A percentile compares a stretch with the other conserved stretches of the same genome.
phyloP scores from a whole-genome alignment of 805 yeast species.

The Limtongozyma cylindracea region DNA sequence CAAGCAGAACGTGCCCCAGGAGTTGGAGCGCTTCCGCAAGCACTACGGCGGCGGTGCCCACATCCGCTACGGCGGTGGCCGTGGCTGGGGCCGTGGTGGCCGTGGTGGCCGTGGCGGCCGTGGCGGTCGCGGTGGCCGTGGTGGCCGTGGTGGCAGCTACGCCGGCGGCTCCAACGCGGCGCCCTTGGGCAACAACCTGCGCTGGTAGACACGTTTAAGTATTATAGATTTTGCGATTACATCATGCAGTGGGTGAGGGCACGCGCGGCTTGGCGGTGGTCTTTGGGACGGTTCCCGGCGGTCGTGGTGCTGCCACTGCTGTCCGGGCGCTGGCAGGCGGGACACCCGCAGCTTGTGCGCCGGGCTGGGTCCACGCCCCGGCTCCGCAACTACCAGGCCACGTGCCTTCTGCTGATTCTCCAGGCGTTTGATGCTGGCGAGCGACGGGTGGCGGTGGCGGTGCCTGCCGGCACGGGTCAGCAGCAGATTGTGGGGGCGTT shows the following conservation, averaged over 20 bases:
- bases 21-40: slow-evolving; percentile 38
- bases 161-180: slow-evolving; percentile 22
- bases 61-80: slow-evolving; percentile 21
- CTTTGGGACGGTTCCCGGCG: no score
- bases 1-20: slow-evolving; percentile 70
- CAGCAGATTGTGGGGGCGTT: no score
- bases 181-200: slow-evolving; percentile 21
- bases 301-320: no score
- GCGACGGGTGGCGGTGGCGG: no score
- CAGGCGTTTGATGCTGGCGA: no score
- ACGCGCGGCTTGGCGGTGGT: no score
- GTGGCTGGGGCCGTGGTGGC: slow-evolving; percentile 34
- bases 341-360: no score
- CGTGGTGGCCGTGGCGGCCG: slow-evolving; percentile 13
- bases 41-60: slow-evolving; percentile 51
- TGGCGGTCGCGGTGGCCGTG: slow-evolving; percentile 19
- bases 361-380: no score
- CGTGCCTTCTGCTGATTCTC: no score
- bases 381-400: no score
- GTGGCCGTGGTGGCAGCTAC: slow-evolving; percentile 20
- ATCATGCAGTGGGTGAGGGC: not conserved
- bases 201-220: slow-evolving; percentile 6
- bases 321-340: no score
- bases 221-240: not conserved
- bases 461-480: no score